A percentile compares a stretch with the other conserved stretches of the same genome.
Conservation (phyloP, 345 rosid genomes). For the Eucalyptus sp. region DNA sequence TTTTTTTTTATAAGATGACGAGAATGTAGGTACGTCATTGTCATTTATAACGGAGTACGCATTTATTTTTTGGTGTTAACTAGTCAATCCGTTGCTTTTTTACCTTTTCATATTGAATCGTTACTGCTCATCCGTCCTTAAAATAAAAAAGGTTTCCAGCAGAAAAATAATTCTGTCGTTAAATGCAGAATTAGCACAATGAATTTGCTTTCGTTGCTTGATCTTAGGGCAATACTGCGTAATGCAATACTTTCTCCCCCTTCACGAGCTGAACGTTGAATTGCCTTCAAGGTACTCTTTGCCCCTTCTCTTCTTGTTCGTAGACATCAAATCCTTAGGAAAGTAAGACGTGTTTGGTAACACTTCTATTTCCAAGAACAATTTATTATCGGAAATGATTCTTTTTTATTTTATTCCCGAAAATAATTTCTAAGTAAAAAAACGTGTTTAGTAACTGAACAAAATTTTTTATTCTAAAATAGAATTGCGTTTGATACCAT, state of each 20-base stretch:
- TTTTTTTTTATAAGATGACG: background rate
- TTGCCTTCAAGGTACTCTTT: background rate
- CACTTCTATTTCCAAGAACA: too few relatives aligned
- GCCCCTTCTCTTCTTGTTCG: background rate
- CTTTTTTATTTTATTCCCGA: too few relatives aligned
- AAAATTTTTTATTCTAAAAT: too few relatives aligned
- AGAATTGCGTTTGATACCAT: too few relatives aligned
- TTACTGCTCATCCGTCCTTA: background rate
- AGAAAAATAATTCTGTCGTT: background rate
- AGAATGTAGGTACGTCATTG: background rate
- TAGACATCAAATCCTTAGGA: background rate
- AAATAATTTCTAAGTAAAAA: too few relatives aligned
- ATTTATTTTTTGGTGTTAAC: background rate
- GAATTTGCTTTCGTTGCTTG: background rate
- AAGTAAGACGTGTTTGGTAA: rapidly evolving
- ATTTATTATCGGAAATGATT: too few relatives aligned
- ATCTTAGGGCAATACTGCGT: background rate
- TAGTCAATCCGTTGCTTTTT: background rate
- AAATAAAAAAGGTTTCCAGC: too few relatives aligned
- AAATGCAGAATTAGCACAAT: background rate
- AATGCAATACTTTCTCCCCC: background rate
- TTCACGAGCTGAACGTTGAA: background rate
- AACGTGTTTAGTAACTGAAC: too few relatives aligned
- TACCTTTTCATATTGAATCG: background rate
- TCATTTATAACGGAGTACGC: background rate